These are phyloP conservation scores for Diospyros lotus DNA, from an alignment of 148 eudicot species.

Conservation along the genomic window DNA sequence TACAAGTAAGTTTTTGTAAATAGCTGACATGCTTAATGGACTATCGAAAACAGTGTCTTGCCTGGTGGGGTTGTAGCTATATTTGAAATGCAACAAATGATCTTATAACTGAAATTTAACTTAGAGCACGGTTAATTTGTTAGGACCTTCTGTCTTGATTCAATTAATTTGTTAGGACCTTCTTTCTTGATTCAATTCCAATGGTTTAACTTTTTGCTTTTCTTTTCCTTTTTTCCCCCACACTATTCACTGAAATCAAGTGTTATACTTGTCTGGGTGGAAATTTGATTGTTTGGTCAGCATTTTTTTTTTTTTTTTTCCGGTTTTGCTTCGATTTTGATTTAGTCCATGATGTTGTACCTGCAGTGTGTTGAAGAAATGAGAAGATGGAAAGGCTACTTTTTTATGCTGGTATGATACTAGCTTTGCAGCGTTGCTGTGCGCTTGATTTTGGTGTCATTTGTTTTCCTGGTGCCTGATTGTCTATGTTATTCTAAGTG, in stretches of 20 bases:
- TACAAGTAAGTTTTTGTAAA: slow-evolving; percentile 75
- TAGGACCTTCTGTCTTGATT: neutral
- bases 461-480: slow-evolving; percentile 2
- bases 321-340: neutral
- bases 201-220: neutral
- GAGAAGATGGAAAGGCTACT: neutral
- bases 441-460: neutral
- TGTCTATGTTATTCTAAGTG: neutral
- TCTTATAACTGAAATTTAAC: neutral
- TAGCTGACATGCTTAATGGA: slow-evolving; percentile 3
- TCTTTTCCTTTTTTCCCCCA: neutral
- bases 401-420: neutral
- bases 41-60: neutral
- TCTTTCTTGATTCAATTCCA: too few relatives aligned
- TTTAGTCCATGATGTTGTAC: neutral
- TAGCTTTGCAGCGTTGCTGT: slow-evolving; percentile 4
- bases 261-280: neutral
- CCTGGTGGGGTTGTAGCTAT: neutral
- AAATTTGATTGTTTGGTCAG: neutral
- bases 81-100: neutral
- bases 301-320: neutral
- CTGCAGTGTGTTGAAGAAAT: slow-evolving; percentile 66
- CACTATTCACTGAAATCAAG: too few relatives aligned
- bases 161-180: neutral
- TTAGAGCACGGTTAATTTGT: neutral